Evolutionary conservation across 352 stramenopile species (phyloP), one percentile per base, ranked within the genome.

Genomic region (Pythium chondricola): DNA sequence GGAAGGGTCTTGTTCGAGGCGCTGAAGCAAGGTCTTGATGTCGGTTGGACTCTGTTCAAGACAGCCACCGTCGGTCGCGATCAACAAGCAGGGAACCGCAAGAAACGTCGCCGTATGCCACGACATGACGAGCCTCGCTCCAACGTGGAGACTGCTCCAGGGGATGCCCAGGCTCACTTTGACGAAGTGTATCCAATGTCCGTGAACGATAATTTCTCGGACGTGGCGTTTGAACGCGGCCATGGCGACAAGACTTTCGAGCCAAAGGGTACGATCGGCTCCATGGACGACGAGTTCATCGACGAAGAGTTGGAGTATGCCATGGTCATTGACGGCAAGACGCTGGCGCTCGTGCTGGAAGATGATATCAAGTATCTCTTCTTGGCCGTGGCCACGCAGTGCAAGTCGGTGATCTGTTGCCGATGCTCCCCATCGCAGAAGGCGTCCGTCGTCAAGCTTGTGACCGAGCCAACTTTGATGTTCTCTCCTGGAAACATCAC

Each of bases 351-450:
- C 21, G 69, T 92, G 26, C 62, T 95, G 26, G 82, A 92, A 47
- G 77, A 93, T 60, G 84, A 95, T 52, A 92, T 93, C 45, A 93
- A 95, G 52, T 93, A 95, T 33, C 59, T 93, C 4, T 93, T 95
- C 41, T 57, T 93, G 65, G 74, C 90, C 10, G 82, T 95, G 13
- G 80, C 83, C 20, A 92, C 79, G 1, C 77, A 93, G 53, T 95
- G 83, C 56, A 95, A 95, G 53, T 93, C 83, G 7, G 83, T 93
- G 21, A 93, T 95, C 56, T 95, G 83, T 51, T 93, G 83, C 41
- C 77, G 83, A 5, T 93, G 82, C 42, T 93, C 82, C 0, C 83
- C 83, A 4, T 68, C 82, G 21, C 83, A 95, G 49, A 95, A 95
- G 60, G 83, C 83, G 3, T 75, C 79, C 0, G 83, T 95, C 14